Evolutionary conservation across 495 filamentous ascomycete genomes (phyloP).

Genomic region (Daldinia grandis): DNA sequence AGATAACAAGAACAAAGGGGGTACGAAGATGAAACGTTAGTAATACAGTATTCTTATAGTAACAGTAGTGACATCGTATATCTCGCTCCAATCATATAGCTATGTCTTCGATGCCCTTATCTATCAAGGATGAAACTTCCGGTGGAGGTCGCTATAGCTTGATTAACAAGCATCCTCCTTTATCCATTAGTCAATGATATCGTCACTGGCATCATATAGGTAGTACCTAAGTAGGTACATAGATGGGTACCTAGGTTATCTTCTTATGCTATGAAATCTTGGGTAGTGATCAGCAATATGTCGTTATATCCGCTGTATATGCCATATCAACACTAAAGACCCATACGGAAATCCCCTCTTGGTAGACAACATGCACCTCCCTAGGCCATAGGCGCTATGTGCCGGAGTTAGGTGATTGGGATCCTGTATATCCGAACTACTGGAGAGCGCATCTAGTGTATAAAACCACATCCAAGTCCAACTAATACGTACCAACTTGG

Average conservation of each 20-base stretch:
- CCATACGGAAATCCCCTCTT: background rate
- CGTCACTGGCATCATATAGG: background rate
- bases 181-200: background rate
- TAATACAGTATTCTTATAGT: too few relatives aligned
- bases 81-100: background rate
- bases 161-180: background rate
- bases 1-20: too few relatives aligned
- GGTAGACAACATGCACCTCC: background rate
- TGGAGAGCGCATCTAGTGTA: background rate
- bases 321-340: background rate
- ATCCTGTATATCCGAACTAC: background rate
- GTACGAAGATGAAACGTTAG: too few relatives aligned
- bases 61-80: background rate
- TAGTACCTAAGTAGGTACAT: too few relatives aligned
- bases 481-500: too few relatives aligned
- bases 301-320: background rate
- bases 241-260: too few relatives aligned
- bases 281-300: background rate
- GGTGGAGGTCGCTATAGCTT: background rate
- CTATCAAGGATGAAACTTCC: too few relatives aligned
- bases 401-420: background rate
- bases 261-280: too few relatives aligned
- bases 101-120: too few relatives aligned
- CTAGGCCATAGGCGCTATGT: background rate
- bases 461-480: background rate